These are phyloP conservation scores for Podospora didyma DNA, from an alignment of 495 filamentous ascomycete species.

Conservation along the genomic window DNA sequence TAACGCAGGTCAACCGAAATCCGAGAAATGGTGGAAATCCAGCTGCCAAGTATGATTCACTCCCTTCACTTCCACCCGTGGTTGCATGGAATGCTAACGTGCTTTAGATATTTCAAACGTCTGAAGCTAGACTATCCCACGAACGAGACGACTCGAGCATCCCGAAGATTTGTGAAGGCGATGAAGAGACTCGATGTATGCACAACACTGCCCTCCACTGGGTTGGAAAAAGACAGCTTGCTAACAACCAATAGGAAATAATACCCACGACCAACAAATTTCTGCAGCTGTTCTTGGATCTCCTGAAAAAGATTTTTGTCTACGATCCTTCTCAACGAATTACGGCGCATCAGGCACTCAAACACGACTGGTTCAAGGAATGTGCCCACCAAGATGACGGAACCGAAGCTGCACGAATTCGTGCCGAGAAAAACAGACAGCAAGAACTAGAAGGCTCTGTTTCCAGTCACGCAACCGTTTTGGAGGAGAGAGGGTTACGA, in stretches of 20 bases:
- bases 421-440: slow-evolving; percentile 46
- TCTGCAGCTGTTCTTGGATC: slow-evolving; percentile 79
- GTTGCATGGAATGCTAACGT: slow-evolving; percentile 18
- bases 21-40: slow-evolving; percentile 66
- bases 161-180: slow-evolving; percentile 85
- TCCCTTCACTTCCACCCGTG: neutral
- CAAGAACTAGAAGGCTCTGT: slow-evolving; percentile 4
- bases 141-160: slow-evolving; percentile 79
- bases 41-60: slow-evolving; percentile 73
- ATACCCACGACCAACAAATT: slow-evolving; percentile 77
- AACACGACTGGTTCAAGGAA: slow-evolving; percentile 95
- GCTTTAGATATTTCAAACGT: slow-evolving; percentile 75
- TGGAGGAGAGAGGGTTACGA: slow-evolving; percentile 1
- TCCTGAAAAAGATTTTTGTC: slow-evolving; percentile 86
- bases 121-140: slow-evolving; percentile 85
- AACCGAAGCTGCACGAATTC: slow-evolving; percentile 82
- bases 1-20: slow-evolving; percentile 67
- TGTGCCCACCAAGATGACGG: slow-evolving; percentile 77
- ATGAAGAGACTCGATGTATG: slow-evolving; percentile 88
- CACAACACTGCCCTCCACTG: neutral
- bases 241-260: slow-evolving; percentile 65
- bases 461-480: slow-evolving; percentile 9
- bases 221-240: neutral
- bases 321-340: slow-evolving; percentile 90
- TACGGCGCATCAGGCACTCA: slow-evolving; percentile 83